Conservation (phyloP, 2,329 filamentous ascomycete species). For the Sordariomycetes sp. region DNA sequence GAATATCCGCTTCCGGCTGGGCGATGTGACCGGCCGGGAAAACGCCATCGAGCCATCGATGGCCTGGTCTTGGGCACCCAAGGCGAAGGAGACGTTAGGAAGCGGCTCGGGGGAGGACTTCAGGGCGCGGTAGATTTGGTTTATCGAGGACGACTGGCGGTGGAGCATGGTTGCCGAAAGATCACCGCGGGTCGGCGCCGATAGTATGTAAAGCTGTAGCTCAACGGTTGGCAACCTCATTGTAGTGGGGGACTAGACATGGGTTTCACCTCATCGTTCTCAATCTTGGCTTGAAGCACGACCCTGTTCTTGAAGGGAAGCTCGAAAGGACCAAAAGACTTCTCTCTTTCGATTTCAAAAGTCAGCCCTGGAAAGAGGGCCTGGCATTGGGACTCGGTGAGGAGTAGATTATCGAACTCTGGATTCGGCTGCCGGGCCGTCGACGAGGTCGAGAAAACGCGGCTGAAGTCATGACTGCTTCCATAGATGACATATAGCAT, state of each 20-base stretch:
- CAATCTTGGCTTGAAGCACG: conserved; percentile 30
- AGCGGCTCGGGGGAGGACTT: conserved; percentile 35
- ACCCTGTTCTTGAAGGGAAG: conserved; percentile 23
- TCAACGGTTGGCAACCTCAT: too few relatives aligned
- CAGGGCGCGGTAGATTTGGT: conserved; percentile 43
- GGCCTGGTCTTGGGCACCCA: conserved; percentile 42
- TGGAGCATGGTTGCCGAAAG: conserved; percentile 32
- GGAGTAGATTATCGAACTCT: conserved; percentile 20
- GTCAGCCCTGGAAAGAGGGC: conserved; percentile 35
- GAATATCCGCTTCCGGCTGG: conserved; percentile 27
- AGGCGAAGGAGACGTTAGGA: conserved; percentile 41
- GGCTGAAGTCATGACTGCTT: too few relatives aligned
- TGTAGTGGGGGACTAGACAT: too few relatives aligned
- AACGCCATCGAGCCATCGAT: conserved; percentile 34
- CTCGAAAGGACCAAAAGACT: conserved; percentile 32
- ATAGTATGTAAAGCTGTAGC: conserved; percentile 35
- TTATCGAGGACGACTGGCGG: conserved; percentile 40
- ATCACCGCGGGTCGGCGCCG: conserved; percentile 26
- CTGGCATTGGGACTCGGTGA: conserved; percentile 32
- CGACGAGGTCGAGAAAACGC: background rate
- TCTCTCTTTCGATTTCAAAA: conserved; percentile 33
- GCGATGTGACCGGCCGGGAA: conserved; percentile 31
- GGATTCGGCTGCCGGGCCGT: background rate
- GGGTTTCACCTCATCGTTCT: conserved; percentile 14
- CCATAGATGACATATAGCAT: too few relatives aligned